A percentile compares a stretch with the other conserved stretches of the same genome.
phyloP scores from a whole-genome alignment of 345 rosid species.

The Brassica napus region Da-Ae NC_063447.1:59709001-59709500 shows the following conservation, averaged over 20 bases:
- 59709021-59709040: constrained; percentile 37
- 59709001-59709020: constrained; percentile 41
- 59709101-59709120: constrained; percentile 67
- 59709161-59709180: constrained; percentile 74
- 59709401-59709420: constrained; percentile 97
- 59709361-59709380: constrained; percentile 61
- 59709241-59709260: constrained; percentile 46
- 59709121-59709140: constrained; percentile 52
- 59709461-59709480: not conserved
- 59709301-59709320: not conserved
- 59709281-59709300: not conserved
- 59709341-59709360: constrained; percentile 61
- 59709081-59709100: constrained; percentile 49
- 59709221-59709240: constrained; percentile 40
- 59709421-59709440: constrained; percentile 86
- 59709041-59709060: constrained; percentile 30
- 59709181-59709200: constrained; percentile 55
- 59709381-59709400: constrained; percentile 69
- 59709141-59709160: constrained; percentile 75
- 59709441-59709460: constrained; percentile 88
- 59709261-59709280: not conserved
- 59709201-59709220: constrained; percentile 45
- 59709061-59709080: constrained; percentile 32
- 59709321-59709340: not conserved
- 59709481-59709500: too few relatives aligned